phyloP scores from a whole-genome alignment of 257 asterid species.

The Ilex aquifolium region DNA sequence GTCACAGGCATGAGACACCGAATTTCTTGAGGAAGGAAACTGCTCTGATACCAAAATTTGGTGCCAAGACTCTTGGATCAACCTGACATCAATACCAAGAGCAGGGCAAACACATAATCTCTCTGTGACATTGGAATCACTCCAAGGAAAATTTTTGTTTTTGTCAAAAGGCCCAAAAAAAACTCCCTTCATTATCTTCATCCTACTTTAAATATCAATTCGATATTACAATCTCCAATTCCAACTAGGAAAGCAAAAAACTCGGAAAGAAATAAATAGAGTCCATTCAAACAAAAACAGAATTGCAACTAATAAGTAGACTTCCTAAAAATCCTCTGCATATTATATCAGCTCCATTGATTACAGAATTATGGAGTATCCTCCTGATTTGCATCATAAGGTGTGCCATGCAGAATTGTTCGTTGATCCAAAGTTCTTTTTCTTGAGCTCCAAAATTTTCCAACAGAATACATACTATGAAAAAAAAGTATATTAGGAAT shows the following conservation, averaged over 20 bases:
- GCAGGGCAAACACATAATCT: not conserved
- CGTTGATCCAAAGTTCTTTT: too few relatives aligned
- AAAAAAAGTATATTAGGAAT: too few relatives aligned
- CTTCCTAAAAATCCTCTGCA: not conserved
- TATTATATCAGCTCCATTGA: not conserved
- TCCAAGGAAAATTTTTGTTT: not conserved
- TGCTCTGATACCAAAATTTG: not conserved
- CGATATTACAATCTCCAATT: too few relatives aligned
- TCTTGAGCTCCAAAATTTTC: too few relatives aligned
- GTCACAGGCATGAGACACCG: too few relatives aligned
- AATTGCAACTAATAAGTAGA: not conserved
- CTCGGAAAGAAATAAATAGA: not conserved
- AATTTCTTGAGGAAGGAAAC: too few relatives aligned
- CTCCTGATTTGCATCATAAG: not conserved
- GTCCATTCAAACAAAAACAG: not conserved
- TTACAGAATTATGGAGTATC: not conserved
- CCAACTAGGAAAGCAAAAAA: not conserved
- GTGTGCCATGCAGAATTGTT: too few relatives aligned
- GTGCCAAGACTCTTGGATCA: not conserved
- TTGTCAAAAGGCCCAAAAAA: not conserved
- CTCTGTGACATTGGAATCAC: not conserved
- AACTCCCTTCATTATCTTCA: too few relatives aligned
- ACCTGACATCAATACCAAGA: not conserved
- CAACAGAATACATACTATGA: too few relatives aligned
- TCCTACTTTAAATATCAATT: not conserved